phyloP scores from a whole-genome alignment of 139 green algal genomes.

The Coccomyxa sp. region DNA sequence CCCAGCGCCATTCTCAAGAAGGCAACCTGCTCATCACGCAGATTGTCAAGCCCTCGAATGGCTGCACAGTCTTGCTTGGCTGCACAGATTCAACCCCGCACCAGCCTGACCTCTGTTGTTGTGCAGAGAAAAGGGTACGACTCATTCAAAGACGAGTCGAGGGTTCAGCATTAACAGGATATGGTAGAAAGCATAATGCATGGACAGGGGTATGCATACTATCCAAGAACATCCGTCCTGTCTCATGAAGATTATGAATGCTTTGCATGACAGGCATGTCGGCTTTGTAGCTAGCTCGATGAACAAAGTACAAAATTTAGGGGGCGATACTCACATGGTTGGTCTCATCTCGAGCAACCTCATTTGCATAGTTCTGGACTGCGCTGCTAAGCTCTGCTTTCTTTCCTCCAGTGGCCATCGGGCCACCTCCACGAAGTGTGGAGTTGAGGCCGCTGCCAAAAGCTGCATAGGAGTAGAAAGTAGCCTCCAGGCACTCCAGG shows the following conservation, averaged over 20 bases:
- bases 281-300: background rate
- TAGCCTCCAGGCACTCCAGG: constrained; percentile 3
- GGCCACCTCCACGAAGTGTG: background rate
- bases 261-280: background rate
- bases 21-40: background rate
- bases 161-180: background rate
- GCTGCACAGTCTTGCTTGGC: background rate
- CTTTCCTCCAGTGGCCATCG: background rate
- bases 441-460: background rate
- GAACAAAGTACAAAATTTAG: background rate
- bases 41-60: background rate
- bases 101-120: background rate
- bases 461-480: constrained; percentile 1
- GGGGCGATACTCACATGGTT: background rate
- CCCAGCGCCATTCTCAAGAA: constrained; percentile 6
- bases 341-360: background rate
- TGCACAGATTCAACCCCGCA: background rate
- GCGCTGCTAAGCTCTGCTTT: background rate
- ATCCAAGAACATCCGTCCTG: background rate
- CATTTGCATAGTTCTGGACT: constrained; percentile 1
- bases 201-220: background rate
- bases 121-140: background rate
- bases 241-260: background rate
- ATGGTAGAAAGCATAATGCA: background rate
- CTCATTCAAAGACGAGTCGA: background rate